These are phyloP conservation scores for Mercurialis annua DNA, from an alignment of 345 rosid species.

Conservation along the genomic window DNA sequence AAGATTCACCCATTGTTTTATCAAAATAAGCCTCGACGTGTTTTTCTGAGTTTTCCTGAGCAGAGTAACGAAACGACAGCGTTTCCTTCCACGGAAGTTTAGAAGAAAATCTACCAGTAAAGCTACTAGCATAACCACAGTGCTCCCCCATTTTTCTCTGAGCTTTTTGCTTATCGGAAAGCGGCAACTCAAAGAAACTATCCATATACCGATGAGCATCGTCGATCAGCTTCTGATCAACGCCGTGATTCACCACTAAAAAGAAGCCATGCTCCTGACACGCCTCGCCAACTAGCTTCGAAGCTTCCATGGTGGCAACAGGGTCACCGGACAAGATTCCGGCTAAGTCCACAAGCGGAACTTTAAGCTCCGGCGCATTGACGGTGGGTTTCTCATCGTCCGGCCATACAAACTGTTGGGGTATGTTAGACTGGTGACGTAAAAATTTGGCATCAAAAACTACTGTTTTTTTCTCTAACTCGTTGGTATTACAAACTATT, in stretches of 20 bases:
- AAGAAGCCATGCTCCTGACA: conserved; percentile 86
- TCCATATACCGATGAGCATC: conserved; percentile 70
- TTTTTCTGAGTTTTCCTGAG: conserved; percentile 37
- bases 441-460: conserved; percentile 74
- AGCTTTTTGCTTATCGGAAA: conserved; percentile 63
- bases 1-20: conserved; percentile 62
- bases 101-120: conserved; percentile 86
- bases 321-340: conserved; percentile 57
- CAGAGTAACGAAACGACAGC: conserved; percentile 64
- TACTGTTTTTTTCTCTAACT: conserved; percentile 29
- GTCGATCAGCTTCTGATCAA: conserved; percentile 49
- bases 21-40: conserved; percentile 55
- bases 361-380: conserved; percentile 54
- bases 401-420: conserved; percentile 86
- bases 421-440: conserved; percentile 47
- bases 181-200: conserved; percentile 70
- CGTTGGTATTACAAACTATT: conserved; percentile 25
- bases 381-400: conserved; percentile 63
- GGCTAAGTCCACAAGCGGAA: conserved; percentile 71
- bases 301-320: conserved; percentile 49
- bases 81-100: conserved; percentile 99
- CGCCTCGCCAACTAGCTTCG: conserved; percentile 61
- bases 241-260: conserved; percentile 84
- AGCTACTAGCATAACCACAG: conserved; percentile 95
- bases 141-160: conserved; percentile 77